Conservation (phyloP, 805 yeast species). For the Debaryomyces tyrocola region DNA sequence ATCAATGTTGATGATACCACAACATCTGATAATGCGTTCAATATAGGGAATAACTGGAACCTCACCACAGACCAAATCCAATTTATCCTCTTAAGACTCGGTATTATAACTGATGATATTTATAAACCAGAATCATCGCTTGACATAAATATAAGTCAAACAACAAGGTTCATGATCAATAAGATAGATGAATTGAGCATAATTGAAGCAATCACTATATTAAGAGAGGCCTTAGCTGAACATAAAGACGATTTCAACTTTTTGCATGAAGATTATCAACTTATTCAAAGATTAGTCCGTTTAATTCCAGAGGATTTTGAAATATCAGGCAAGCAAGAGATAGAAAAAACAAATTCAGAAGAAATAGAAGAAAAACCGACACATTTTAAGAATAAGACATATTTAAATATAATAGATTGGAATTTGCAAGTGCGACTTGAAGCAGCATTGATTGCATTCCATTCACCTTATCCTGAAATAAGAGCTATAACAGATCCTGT, state of each 20-base stretch:
- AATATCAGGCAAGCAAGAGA: not conserved
- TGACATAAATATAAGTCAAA: constrained; percentile 10
- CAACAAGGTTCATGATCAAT: constrained; percentile 25
- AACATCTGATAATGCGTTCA: not conserved
- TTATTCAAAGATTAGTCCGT: constrained; percentile 27
- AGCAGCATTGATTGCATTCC: constrained; percentile 37
- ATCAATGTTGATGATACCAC: constrained; percentile 1
- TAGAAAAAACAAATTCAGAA: constrained; percentile 1
- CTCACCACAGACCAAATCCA: constrained; percentile 9
- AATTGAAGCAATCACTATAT: constrained; percentile 27
- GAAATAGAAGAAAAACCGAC: constrained; percentile 8
- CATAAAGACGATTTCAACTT: constrained; percentile 38
- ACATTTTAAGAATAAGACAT: constrained; percentile 17
- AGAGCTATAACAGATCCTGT: constrained; percentile 40
- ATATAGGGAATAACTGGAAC: not conserved
- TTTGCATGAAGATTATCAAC: constrained; percentile 31
- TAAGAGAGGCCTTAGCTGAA: constrained; percentile 36
- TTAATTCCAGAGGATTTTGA: constrained; percentile 16
- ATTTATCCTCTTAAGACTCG: constrained; percentile 20
- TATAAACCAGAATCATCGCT: constrained; percentile 3
- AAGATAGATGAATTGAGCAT: constrained; percentile 23
- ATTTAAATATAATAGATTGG: constrained; percentile 31
- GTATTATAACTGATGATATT: constrained; percentile 23
- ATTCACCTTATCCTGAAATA: constrained; percentile 44
- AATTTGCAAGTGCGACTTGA: constrained; percentile 33